Conservation (phyloP, 1,139 yeast species). For the Casaregolazyma lundiana region DNA sequence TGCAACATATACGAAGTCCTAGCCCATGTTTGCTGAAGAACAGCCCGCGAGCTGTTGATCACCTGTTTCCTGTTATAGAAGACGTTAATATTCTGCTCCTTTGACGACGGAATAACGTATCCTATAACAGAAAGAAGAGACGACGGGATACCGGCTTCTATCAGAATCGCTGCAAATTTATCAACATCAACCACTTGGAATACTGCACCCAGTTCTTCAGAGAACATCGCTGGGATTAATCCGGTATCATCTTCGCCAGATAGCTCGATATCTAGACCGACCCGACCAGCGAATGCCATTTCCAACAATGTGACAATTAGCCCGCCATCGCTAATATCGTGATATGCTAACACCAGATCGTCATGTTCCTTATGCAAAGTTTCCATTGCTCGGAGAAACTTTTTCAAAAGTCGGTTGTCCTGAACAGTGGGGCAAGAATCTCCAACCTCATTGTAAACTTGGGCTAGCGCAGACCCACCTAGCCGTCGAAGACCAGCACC, state of each 20-base stretch:
- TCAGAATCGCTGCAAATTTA: slow-evolving; percentile 52
- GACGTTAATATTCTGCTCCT: slow-evolving; percentile 51
- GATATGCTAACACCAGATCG: slow-evolving; percentile 72
- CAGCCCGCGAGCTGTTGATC: slow-evolving; percentile 56
- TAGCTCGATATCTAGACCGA: slow-evolving; percentile 56
- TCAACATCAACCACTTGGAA: slow-evolving; percentile 74
- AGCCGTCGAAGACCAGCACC: slow-evolving; percentile 53
- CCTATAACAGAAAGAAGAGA: slow-evolving; percentile 62
- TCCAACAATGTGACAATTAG: slow-evolving; percentile 77
- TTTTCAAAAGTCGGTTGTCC: slow-evolving; percentile 56
- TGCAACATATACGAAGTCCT: slow-evolving; percentile 89
- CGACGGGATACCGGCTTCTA: slow-evolving; percentile 53
- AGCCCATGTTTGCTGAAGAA: slow-evolving; percentile 80
- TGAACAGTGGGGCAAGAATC: slow-evolving; percentile 71
- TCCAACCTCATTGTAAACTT: slow-evolving; percentile 86
- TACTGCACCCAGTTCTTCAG: slow-evolving; percentile 94
- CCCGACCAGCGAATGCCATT: slow-evolving; percentile 96
- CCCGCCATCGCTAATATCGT: slow-evolving; percentile 98
- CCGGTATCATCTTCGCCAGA: slow-evolving; percentile 28
- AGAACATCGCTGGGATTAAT: slow-evolving; percentile 46
- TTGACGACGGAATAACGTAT: slow-evolving; percentile 48
- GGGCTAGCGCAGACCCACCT: slow-evolving; percentile 95
- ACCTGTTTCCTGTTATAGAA: slow-evolving; percentile 44
- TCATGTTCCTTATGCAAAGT: slow-evolving; percentile 62
- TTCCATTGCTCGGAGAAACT: slow-evolving; percentile 64